A percentile compares a stretch with the other conserved stretches of the same genome.
Evolutionary conservation across 176 grass and related monocot genomes (phyloP).

Genomic region (Oryza nivara): DNA sequence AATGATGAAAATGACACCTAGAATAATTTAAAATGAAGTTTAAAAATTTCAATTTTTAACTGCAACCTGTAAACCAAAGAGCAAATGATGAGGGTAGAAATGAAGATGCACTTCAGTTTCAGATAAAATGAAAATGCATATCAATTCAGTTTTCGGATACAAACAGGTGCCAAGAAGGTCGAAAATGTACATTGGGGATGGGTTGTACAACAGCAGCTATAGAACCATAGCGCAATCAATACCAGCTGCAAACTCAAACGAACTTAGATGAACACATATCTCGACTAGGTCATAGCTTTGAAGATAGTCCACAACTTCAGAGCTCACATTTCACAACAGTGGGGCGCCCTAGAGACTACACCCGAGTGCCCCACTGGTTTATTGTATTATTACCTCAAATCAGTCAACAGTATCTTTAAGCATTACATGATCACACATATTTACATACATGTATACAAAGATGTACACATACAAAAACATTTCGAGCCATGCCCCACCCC

Average conservation of each 20-base stretch:
- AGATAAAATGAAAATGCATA: too few species aligned
- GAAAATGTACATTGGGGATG: too few species aligned
- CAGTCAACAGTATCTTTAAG: neutral
- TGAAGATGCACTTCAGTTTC: too few species aligned
- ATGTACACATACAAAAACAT: slow-evolving; percentile 35
- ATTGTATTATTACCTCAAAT: slow-evolving; percentile 35
- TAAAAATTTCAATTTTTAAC: too few species aligned
- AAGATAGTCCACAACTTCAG: neutral
- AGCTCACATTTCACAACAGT: neutral
- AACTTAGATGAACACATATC: neutral
- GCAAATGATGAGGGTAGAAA: too few species aligned
- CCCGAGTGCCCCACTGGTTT: neutral
- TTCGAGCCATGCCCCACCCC: slow-evolving; percentile 37
- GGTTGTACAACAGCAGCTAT: too few species aligned
- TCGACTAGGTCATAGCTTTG: neutral
- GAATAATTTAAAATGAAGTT: too few species aligned
- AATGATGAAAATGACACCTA: too few species aligned
- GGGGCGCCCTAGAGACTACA: neutral
- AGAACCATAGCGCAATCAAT: neutral
- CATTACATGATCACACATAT: slow-evolving; percentile 44
- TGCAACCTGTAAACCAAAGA: too few species aligned
- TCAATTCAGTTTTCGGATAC: too few species aligned
- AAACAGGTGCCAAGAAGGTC: too few species aligned
- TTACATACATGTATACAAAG: slow-evolving; percentile 41
- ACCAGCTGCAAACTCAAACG: neutral